These are phyloP conservation scores for Anisodus acutangulus DNA, from an alignment of 257 asterid genomes.

Conservation along the genomic window DNA sequence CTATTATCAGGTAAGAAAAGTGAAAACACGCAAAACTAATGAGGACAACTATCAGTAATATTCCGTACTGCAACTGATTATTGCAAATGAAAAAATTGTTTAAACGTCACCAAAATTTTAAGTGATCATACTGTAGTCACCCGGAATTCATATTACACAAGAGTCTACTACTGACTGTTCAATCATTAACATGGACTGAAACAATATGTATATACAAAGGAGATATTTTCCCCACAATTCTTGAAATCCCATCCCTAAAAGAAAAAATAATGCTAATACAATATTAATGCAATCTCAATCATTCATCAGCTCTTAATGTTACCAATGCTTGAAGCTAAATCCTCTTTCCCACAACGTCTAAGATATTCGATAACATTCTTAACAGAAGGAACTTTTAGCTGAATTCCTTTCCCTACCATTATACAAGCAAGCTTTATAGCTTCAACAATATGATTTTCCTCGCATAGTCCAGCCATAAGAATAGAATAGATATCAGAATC, in stretches of 20 bases:
- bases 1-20: background rate
- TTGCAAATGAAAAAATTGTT: background rate
- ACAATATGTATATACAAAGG: background rate
- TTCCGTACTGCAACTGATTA: background rate
- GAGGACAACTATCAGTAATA: background rate
- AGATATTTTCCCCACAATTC: background rate
- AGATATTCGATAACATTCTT: constrained; percentile 43
- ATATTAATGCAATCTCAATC: no score
- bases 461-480: constrained; percentile 54
- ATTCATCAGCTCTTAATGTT: constrained; percentile 32
- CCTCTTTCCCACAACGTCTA: constrained; percentile 41
- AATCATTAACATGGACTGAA: background rate
- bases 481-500: constrained; percentile 32
- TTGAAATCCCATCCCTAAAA: no score
- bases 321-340: constrained; percentile 44
- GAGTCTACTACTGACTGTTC: background rate
- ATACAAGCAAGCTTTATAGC: constrained; percentile 47
- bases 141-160: background rate
- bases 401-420: constrained; percentile 50
- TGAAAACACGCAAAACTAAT: background rate
- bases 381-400: constrained; percentile 37
- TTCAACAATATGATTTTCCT: constrained; percentile 51
- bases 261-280: no score
- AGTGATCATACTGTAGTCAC: background rate
- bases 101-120: background rate